Conservation (phyloP, 2,329 filamentous ascomycete genomes). For the Leptosphaerulina australis region DNA sequence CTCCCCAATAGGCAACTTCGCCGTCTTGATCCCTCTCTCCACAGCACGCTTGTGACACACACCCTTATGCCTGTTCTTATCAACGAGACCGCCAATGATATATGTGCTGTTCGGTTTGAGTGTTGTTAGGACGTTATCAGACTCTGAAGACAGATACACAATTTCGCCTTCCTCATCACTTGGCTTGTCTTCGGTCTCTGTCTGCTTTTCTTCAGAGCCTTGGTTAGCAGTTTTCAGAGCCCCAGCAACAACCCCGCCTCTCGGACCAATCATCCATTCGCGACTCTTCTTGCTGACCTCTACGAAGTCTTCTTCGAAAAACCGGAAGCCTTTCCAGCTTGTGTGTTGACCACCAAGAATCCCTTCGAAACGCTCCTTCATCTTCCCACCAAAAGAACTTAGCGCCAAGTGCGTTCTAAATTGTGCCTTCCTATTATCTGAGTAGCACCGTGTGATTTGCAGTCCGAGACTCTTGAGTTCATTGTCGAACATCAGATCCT, state of each 20-base stretch:
- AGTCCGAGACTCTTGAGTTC: constrained; percentile 82
- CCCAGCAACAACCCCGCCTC: constrained; percentile 65
- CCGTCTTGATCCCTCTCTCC: constrained; percentile 79
- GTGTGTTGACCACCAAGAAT: constrained; percentile 72
- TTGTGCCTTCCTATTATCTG: constrained; percentile 75
- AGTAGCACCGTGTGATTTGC: constrained; percentile 87
- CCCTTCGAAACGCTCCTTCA: constrained; percentile 81
- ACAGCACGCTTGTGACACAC: constrained; percentile 85
- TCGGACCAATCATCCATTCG: constrained; percentile 67
- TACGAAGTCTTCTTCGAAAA: constrained; percentile 76
- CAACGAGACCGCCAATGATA: constrained; percentile 90
- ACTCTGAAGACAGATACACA: constrained; percentile 91
- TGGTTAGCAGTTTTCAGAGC: constrained; percentile 53
- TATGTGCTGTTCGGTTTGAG: constrained; percentile 90
- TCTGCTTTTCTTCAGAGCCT: constrained; percentile 24
- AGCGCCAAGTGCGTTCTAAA: constrained; percentile 76
- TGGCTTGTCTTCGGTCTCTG: constrained; percentile 19
- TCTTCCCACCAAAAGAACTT: constrained; percentile 74
- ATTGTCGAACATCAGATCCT: constrained; percentile 84
- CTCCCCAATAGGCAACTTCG: constrained; percentile 91
- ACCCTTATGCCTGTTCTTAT: constrained; percentile 95
- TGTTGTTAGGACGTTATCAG: constrained; percentile 79
- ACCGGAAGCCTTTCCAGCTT: constrained; percentile 78
- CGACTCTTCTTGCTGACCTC: constrained; percentile 70
- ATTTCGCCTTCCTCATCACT: constrained; percentile 60